Evolutionary conservation across 2,329 filamentous ascomycete species (phyloP), one percentile per base, ranked within the genome.

Genomic region (Penicillium nordicum): DNA sequence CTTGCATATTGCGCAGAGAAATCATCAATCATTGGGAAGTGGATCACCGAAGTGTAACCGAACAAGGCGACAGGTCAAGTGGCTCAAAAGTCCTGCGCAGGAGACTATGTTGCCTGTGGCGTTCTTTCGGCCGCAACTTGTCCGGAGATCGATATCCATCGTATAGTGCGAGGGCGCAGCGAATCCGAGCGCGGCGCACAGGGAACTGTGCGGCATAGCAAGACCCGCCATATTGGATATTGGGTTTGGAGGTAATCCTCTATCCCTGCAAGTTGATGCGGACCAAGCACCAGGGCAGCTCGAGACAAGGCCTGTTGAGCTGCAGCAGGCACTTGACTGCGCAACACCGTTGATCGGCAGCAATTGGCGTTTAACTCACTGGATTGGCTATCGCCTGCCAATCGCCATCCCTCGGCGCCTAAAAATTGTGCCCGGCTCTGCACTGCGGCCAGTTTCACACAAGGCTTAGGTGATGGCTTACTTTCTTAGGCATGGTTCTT

Each of bases 401-500:
- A 63, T 63, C 59, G 44, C 41, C 57, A 54, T 59, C 47, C 32
- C 36, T 48, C 47, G 57, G 63, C 62, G 64, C 63, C 61, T 64
- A 61, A 63, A 51, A 50, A 47, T 40, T 47, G 51, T 57, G 53
- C 53, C 45, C 57, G 27, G 49, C 7, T 48, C 58, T 57, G 59
- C 57, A 25, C 41, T 56, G 37, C 8, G 46, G 49, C 54, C 34
- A 16, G 34, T 55, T 45, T 50, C 51, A 57, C 46, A 58, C 27
- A 32, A 36, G 27, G 9, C 23, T 16, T 32, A 43, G 34, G n/a
- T 38, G 23, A 25, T 44, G 47, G 34, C 30, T 42, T 29, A 46
- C 29, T 41, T 51, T 12, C 21, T 40, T n/a, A 29, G 27, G 29
- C 21, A 40, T 34, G 37, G n/a, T 38, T 32, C 25, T 41, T 16